Conservation (phyloP, 768 basidiomycete genomes). For the Podaxis sp. region DNA sequence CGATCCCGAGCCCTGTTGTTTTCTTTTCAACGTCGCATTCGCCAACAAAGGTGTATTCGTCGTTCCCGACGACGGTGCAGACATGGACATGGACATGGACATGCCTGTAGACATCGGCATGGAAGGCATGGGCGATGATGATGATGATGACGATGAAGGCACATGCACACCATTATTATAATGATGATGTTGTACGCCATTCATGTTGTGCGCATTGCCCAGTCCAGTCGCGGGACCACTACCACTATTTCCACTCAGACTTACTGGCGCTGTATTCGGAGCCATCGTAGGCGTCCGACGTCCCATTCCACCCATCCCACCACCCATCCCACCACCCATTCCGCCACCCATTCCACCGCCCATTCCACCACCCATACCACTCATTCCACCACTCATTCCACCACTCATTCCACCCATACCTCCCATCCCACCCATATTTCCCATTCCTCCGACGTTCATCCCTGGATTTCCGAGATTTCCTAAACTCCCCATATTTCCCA, state of each 20-base stretch:
- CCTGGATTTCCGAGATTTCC: background rate
- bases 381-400: background rate
- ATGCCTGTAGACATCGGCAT: constrained; percentile 27
- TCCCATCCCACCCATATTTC: constrained; percentile 1
- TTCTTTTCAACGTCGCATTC: constrained; percentile 56
- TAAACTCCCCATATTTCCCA: constrained; percentile 1
- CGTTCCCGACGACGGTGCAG: constrained; percentile 31
- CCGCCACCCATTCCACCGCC: background rate
- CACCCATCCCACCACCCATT: background rate
- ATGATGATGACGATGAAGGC: background rate
- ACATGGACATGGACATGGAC: constrained; percentile 29
- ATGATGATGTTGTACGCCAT: constrained; percentile 18
- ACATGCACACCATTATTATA: background rate
- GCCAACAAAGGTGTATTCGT: constrained; percentile 50
- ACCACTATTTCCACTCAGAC: constrained; percentile 1
- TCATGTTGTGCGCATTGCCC: constrained; percentile 13
- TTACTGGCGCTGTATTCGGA: constrained; percentile 1
- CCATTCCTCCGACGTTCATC: constrained; percentile 5
- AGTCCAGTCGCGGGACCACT: background rate
- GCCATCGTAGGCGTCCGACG: constrained; percentile 8
- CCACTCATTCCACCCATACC: background rate
- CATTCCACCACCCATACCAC: background rate
- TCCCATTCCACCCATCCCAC: background rate
- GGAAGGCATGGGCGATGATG: constrained; percentile 18
- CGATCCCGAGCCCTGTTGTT: constrained; percentile 40